A percentile compares a stretch with the other conserved stretches of the same genome.
Evolutionary conservation across 805 yeast species (phyloP).

Genomic region (Wickerhamiella slavikovae): DNA sequence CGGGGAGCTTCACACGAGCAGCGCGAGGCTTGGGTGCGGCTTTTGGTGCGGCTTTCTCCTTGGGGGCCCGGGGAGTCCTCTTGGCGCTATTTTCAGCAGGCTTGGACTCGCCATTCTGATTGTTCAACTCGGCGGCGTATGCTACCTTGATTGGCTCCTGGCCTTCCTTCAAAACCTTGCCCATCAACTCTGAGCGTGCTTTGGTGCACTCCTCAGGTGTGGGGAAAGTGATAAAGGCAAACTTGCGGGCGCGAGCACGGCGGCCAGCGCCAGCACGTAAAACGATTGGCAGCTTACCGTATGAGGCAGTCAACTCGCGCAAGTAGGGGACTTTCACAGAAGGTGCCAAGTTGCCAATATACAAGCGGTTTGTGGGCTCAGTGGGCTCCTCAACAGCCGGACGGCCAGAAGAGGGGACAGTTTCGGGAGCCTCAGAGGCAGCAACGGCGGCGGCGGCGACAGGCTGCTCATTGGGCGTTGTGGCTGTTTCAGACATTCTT

Average conservation of each 20-base stretch:
- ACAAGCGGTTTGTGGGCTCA: slow-evolving; percentile 21
- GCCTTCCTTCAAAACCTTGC: slow-evolving; percentile 12
- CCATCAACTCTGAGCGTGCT: slow-evolving; percentile 23
- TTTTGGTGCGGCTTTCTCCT: slow-evolving; percentile 4
- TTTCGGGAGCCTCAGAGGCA: neutral
- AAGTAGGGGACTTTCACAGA: slow-evolving; percentile 34
- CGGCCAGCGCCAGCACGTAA: neutral
- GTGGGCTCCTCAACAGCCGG: slow-evolving; percentile 2
- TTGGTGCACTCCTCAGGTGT: slow-evolving; percentile 22
- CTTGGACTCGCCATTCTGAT: neutral
- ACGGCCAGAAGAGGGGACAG: neutral
- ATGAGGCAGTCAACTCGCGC: slow-evolving; percentile 23
- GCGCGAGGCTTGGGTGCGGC: slow-evolving; percentile 1
- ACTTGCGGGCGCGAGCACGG: slow-evolving; percentile 7
- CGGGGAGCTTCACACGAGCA: slow-evolving; percentile 14
- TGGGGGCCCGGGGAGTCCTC: neutral
- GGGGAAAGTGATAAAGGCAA: slow-evolving; percentile 29
- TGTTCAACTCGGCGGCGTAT: neutral
- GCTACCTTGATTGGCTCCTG: neutral
- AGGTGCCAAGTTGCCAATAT: slow-evolving; percentile 33
- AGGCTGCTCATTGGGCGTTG: too few relatives aligned
- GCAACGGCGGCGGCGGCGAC: neutral
- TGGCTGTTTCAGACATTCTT: too few relatives aligned
- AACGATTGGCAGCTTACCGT: slow-evolving; percentile 10
- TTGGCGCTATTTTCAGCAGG: neutral